Conservation (phyloP, 2,329 filamentous ascomycete species). For the Colletotrichum caudatum region DNA sequence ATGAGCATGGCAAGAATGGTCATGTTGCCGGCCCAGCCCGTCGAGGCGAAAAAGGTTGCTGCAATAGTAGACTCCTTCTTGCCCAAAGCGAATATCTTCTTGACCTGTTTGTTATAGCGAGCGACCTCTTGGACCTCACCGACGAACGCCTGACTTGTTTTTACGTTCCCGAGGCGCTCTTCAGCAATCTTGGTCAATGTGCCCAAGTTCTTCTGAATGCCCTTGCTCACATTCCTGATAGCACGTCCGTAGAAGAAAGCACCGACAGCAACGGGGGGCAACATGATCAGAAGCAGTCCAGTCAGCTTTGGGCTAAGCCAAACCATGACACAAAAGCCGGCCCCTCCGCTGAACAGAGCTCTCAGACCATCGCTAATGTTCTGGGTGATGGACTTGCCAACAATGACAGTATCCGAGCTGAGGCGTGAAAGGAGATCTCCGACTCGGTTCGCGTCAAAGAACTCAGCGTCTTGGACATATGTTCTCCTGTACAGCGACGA, state of each 20-base stretch:
- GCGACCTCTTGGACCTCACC: conserved; percentile 91
- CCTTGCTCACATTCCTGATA: conserved; percentile 88
- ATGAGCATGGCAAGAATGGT: conserved; percentile 92
- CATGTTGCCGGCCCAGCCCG: conserved; percentile 95
- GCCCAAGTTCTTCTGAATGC: conserved; percentile 94
- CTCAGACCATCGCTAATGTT: conserved; percentile 97
- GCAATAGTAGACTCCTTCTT: conserved; percentile 88
- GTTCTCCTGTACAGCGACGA: conserved; percentile 92
- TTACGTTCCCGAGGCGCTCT: conserved; percentile 95
- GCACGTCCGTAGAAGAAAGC: conserved; percentile 92
- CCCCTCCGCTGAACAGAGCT: conserved; percentile 87
- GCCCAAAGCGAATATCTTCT: conserved; percentile 91
- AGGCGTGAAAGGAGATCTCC: conserved; percentile 96
- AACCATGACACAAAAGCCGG: conserved; percentile 93
- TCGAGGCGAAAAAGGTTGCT: conserved; percentile 88
- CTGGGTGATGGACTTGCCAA: conserved; percentile 98
- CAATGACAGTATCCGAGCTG: conserved; percentile 96
- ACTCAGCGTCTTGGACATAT: conserved; percentile 97
- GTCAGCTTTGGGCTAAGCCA: conserved; percentile 94
- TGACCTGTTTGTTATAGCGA: conserved; percentile 92
- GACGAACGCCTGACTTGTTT: conserved; percentile 95
- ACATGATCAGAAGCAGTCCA: conserved; percentile 85
- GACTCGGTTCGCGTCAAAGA: conserved; percentile 97
- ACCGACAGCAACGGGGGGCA: conserved; percentile 89
- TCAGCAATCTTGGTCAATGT: conserved; percentile 97